Base-by-base conservation (phyloP, 2,329 filamentous ascomycete genomes). In the Lomentospora prolificans region DNA sequence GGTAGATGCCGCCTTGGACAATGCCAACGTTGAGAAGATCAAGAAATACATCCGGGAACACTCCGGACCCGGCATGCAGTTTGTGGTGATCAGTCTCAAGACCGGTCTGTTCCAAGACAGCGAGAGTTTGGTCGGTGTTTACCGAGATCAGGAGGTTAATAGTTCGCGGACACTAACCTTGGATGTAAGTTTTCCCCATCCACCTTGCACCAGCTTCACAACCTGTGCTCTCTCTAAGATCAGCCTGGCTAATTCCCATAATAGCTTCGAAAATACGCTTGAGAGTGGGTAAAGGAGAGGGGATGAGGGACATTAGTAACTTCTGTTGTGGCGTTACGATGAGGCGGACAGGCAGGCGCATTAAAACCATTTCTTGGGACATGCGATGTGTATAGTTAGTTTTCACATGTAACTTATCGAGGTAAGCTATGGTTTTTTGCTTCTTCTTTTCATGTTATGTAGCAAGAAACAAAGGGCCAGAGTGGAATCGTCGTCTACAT, bases 21-120 rank as follows among this genome's bases (percentile, higher is more conserved):
- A 96, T 66, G 90, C 92, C 58, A 99, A 99, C 64, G 94, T 97
- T 5, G 86, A 90, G 63, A 90, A 95, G 68, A 91, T 99, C 70
- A 94, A 92, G 61, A 94, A 94, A 70, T 99, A 99, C 66, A 95
- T 99, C 59, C 83, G 87, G 36, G 90, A 95, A 65, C 91, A 99
- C 70, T 89, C 91, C 1, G 89, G 90, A 0, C 94, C 94, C 1
- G 95, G 95, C 12, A 97, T 97, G 90, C 94, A 99, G 70, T 99
- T 99, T 64, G 95, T 99, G 59, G 94, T 99, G 62, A 99, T 99
- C 70, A 90, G 85, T 73, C 79, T 99, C 68, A 99, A 99, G 79
- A 88, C 90, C 0, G 91, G 90, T 1, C 76, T 99, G 57, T 99
- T 97, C 74, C 91, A 99, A 72, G 89, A 95, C 69, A 96, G 90